phyloP scores from a whole-genome alignment of 176 grass and related monocot species.

The Cenchrus purpureus region DNA sequence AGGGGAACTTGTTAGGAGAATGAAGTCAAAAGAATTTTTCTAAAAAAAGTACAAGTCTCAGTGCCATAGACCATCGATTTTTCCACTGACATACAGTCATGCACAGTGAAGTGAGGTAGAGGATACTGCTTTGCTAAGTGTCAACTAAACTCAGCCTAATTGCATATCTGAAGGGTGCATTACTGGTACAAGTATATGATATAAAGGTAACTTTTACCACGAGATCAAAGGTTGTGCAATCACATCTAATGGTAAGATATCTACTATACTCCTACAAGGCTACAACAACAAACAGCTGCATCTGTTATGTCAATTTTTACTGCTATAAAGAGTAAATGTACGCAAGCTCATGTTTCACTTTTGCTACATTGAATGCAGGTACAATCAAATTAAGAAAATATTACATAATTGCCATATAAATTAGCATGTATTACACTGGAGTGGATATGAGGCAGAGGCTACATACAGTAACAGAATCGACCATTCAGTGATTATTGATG shows the following conservation, averaged over 20 bases:
- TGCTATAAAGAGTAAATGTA: neutral
- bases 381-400: neutral
- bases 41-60: neutral
- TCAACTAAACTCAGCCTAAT: slow-evolving; percentile 5
- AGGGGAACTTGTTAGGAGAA: neutral
- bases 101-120: neutral
- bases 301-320: slow-evolving; percentile 22
- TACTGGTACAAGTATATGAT: neutral
- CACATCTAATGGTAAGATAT: neutral
- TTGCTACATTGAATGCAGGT: neutral
- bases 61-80: neutral
- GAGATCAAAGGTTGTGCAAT: neutral
- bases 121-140: slow-evolving; percentile 1
- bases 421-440: neutral
- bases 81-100: slow-evolving; percentile 26
- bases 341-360: neutral
- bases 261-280: too few species aligned
- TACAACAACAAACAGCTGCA: slow-evolving; percentile 8
- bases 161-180: neutral
- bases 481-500: neutral
- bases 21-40: neutral
- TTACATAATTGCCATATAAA: neutral
- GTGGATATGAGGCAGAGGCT: neutral
- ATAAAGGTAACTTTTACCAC: slow-evolving; percentile 2
- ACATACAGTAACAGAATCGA: neutral